Percentiles rank a stretch among this genome's conserved stretches.
phyloP scores from a whole-genome alignment of 1,284 basidiomycete genomes.

The Cerrena zonata region DNA sequence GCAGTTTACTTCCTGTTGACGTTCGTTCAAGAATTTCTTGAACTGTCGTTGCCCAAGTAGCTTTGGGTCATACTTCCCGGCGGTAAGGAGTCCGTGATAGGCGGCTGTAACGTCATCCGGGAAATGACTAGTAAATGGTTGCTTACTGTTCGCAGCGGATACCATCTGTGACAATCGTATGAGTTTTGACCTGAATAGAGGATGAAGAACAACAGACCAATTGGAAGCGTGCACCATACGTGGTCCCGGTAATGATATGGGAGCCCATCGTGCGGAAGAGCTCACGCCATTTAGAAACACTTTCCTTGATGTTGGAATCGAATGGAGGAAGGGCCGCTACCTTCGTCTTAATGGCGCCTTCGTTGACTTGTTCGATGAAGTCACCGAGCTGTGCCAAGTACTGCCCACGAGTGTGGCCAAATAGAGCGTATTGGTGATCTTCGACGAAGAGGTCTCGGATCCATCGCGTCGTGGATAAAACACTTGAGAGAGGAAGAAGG shows the following conservation, averaged over 20 bases:
- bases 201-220: not conserved
- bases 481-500: not conserved
- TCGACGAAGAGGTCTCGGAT: not conserved
- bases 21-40: not conserved
- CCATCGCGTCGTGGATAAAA: not conserved
- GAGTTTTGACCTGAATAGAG: not conserved
- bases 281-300: not conserved
- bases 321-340: not conserved
- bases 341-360: not conserved
- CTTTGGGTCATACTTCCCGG: not conserved
- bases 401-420: not conserved
- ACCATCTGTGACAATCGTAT: not conserved
- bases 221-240: not conserved
- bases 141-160: not conserved
- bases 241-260: not conserved
- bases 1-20: not conserved
- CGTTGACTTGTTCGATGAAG: not conserved
- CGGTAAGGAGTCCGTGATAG: not conserved
- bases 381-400: not conserved
- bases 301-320: not conserved
- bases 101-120: not conserved
- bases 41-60: not conserved
- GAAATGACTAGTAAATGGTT: not conserved
- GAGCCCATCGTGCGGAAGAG: not conserved
- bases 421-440: not conserved